phyloP scores from a whole-genome alignment of 441 rosid species.

The Rhodomyrtus psidioides region DNA sequence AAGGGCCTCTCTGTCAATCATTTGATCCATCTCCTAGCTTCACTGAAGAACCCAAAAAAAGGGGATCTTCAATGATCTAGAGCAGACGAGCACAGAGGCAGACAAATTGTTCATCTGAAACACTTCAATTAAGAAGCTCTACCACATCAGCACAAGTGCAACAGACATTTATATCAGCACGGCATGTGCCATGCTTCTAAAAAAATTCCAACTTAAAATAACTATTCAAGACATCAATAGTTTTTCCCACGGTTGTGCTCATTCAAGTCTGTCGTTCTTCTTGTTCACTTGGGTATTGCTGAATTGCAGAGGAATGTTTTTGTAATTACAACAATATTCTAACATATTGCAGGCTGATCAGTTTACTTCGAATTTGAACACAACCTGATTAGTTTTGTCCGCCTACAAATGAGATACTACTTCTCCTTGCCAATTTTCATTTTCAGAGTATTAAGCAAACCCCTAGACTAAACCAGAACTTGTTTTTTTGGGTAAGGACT shows the following conservation, averaged over 20 bases:
- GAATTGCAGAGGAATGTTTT: neutral
- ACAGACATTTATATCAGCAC: neutral
- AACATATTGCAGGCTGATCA: neutral
- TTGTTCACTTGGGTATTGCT: neutral
- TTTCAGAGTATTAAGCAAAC: neutral
- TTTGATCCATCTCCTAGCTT: neutral
- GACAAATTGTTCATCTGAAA: neutral
- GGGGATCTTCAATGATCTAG: neutral
- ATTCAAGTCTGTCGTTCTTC: neutral
- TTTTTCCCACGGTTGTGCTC: neutral
- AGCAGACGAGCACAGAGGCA: neutral
- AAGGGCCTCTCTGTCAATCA: neutral
- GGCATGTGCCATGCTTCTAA: neutral
- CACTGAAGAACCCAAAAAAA: neutral
- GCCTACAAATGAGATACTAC: neutral
- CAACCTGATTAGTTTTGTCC: neutral
- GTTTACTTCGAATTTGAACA: neutral
- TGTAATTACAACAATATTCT: neutral
- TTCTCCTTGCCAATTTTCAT: neutral
- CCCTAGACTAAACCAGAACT: neutral
- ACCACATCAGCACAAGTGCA: neutral
- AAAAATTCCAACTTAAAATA: neutral
- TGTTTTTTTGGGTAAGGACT: no score
- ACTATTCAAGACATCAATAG: neutral
- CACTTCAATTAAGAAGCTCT: neutral